Percentiles rank a stretch among this genome's conserved stretches.
These are phyloP conservation scores for Colletotrichum sp. DNA, from an alignment of 2,329 filamentous ascomycete species.

Conservation along the genomic window DNA sequence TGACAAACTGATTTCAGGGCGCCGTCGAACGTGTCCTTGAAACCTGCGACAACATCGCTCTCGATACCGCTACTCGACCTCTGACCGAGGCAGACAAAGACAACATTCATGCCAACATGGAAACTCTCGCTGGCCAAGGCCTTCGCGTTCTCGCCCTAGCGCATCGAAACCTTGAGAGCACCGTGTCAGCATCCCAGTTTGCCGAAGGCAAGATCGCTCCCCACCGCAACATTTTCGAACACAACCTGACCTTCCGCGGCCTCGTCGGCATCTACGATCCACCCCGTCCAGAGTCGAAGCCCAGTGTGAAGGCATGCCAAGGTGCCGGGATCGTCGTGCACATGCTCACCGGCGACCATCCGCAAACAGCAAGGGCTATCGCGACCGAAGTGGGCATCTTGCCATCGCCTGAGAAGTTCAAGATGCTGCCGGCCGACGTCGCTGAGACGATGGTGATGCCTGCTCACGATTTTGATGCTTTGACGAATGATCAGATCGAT, in stretches of 20 bases:
- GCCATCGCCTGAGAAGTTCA: slow-evolving; percentile 49
- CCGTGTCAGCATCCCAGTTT: slow-evolving; percentile 45
- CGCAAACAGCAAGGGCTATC: slow-evolving; percentile 68
- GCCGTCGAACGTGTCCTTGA: slow-evolving; percentile 74
- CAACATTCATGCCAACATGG: slow-evolving; percentile 71
- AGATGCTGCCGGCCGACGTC: slow-evolving; percentile 56
- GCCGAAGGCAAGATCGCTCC: slow-evolving; percentile 32
- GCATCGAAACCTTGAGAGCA: slow-evolving; percentile 44
- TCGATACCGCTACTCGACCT: slow-evolving; percentile 47
- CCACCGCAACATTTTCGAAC: slow-evolving; percentile 64
- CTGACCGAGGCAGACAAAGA: slow-evolving; percentile 59
- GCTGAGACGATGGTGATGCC: slow-evolving; percentile 69
- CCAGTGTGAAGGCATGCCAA: slow-evolving; percentile 62
- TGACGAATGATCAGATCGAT: slow-evolving; percentile 69
- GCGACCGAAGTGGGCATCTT: slow-evolving; percentile 69
- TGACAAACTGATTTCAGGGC: slow-evolving; percentile 37
- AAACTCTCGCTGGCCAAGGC: slow-evolving; percentile 67
- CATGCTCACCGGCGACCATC: slow-evolving; percentile 75
- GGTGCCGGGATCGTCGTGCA: slow-evolving; percentile 68
- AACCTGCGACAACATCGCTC: slow-evolving; percentile 60
- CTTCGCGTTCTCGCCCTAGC: slow-evolving; percentile 74
- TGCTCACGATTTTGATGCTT: slow-evolving; percentile 66
- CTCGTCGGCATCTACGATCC: slow-evolving; percentile 76
- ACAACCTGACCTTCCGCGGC: slow-evolving; percentile 69
- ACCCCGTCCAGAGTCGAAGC: slow-evolving; percentile 69